Evolutionary conservation across 805 yeast species (phyloP).

Genomic region (Isabelozyma heimii): DNA sequence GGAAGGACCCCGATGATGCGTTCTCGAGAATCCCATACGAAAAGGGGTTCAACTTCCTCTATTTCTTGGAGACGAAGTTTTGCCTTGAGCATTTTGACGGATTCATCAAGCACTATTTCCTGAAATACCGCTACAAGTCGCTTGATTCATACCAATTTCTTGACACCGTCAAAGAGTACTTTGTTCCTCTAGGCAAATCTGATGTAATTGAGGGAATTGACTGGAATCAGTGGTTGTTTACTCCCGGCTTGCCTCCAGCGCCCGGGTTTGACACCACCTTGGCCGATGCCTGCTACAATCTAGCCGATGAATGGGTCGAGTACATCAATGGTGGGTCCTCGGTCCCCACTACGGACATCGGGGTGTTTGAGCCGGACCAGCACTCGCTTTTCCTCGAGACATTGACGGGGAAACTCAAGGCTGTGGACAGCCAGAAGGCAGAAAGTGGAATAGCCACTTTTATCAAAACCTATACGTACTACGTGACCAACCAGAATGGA

Average conservation of each 20-base stretch:
- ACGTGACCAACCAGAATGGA: slow-evolving; percentile 17
- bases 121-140: slow-evolving; percentile 24
- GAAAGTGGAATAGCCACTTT: slow-evolving; percentile 2
- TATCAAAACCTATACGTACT: slow-evolving; percentile 16
- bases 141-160: slow-evolving; percentile 24
- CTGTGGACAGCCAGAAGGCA: not conserved
- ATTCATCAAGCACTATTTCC: slow-evolving; percentile 27
- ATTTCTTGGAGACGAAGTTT: slow-evolving; percentile 20
- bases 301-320: slow-evolving; percentile 20
- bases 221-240: slow-evolving; percentile 27
- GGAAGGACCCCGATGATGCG: slow-evolving; percentile 26
- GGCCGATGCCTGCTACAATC: slow-evolving; percentile 23
- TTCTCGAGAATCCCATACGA: slow-evolving; percentile 35
- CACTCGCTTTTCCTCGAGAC: slow-evolving; percentile 22
- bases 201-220: slow-evolving; percentile 20
- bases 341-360: slow-evolving; percentile 9
- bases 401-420: slow-evolving; percentile 14
- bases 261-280: slow-evolving; percentile 26
- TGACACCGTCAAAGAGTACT: slow-evolving; percentile 23
- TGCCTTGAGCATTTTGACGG: slow-evolving; percentile 22
- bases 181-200: slow-evolving; percentile 15
- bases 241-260: slow-evolving; percentile 24
- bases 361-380: slow-evolving; percentile 21
- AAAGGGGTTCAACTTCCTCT: slow-evolving; percentile 33
- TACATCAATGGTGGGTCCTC: slow-evolving; percentile 1